A percentile compares a stretch with the other conserved stretches of the same genome.
These are phyloP conservation scores for Fonsecaea erecta DNA, from an alignment of 2,329 filamentous ascomycete species.

Conservation along the genomic window DNA sequence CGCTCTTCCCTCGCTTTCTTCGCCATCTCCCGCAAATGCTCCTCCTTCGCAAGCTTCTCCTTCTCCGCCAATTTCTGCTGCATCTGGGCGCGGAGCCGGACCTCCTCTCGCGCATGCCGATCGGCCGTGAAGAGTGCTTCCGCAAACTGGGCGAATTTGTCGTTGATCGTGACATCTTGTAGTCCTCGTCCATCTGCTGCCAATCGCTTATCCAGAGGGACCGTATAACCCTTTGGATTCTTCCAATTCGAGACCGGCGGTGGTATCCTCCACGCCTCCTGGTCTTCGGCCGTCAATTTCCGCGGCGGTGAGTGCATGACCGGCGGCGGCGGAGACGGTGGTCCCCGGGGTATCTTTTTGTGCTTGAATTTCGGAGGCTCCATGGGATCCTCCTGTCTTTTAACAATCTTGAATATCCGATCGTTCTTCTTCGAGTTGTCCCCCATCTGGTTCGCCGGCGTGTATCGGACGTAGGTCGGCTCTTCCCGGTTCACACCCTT, in stretches of 20 bases:
- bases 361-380: slow-evolving; percentile 98
- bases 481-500: slow-evolving; percentile 79
- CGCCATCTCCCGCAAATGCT: slow-evolving; percentile 82
- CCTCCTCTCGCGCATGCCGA: slow-evolving; percentile 91
- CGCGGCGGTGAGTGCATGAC: slow-evolving; percentile 93
- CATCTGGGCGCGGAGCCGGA: slow-evolving; percentile 89
- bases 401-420: slow-evolving; percentile 97
- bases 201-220: slow-evolving; percentile 91
- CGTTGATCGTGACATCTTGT: slow-evolving; percentile 94
- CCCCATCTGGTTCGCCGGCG: slow-evolving; percentile 95
- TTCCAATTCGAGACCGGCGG: slow-evolving; percentile 98
- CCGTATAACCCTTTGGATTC: slow-evolving; percentile 97
- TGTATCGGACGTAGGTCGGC: slow-evolving; percentile 93
- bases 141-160: slow-evolving; percentile 96
- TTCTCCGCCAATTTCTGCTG: slow-evolving; percentile 96
- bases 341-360: slow-evolving; percentile 91
- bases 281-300: slow-evolving; percentile 94
- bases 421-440: slow-evolving; percentile 84
- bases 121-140: slow-evolving; percentile 95
- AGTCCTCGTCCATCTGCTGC: slow-evolving; percentile 90
- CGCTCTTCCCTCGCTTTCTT: slow-evolving; percentile 90
- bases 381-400: slow-evolving; percentile 90
- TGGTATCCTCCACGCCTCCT: slow-evolving; percentile 92
- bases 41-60: slow-evolving; percentile 93
- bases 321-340: slow-evolving; percentile 88